Conservation (phyloP, 805 yeast species). For the Barnettozyma populi region DNA sequence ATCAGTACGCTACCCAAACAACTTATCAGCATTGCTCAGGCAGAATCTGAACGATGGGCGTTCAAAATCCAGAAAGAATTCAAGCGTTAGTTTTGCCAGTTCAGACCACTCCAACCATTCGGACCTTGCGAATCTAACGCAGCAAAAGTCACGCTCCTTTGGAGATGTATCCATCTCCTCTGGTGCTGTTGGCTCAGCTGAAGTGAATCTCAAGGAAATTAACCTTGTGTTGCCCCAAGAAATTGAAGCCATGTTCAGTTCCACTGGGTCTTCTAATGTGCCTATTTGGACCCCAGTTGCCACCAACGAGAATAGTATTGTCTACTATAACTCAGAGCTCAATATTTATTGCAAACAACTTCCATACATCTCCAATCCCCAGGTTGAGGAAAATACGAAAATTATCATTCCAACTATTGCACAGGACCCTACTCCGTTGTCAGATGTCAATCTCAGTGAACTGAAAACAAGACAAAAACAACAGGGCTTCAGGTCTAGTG, state of each 20-base stretch:
- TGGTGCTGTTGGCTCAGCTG: background rate
- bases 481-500: constrained; percentile 7
- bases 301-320: constrained; percentile 47
- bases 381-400: constrained; percentile 28
- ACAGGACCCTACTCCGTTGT: constrained; percentile 13
- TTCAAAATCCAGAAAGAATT: constrained; percentile 38
- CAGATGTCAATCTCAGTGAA: constrained; percentile 22
- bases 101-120: constrained; percentile 24
- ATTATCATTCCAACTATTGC: constrained; percentile 26
- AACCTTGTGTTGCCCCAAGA: constrained; percentile 32
- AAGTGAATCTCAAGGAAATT: constrained; percentile 13
- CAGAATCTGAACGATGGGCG: constrained; percentile 17
- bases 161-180: constrained; percentile 16
- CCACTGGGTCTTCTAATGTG: constrained; percentile 28
- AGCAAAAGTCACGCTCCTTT: background rate
- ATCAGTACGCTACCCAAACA: constrained; percentile 13
- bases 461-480: constrained; percentile 10
- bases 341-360: constrained; percentile 53
- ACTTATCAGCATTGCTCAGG: constrained; percentile 18
- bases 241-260: constrained; percentile 32
- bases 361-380: constrained; percentile 43
- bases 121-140: constrained; percentile 19
- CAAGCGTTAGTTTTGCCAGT: constrained; percentile 45
- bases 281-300: constrained; percentile 60
- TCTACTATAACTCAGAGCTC: constrained; percentile 57